Percentiles rank a stretch among this genome's conserved stretches.
phyloP scores from a whole-genome alignment of 768 basidiomycete species.

The Boletus reticuloceps region DNA sequence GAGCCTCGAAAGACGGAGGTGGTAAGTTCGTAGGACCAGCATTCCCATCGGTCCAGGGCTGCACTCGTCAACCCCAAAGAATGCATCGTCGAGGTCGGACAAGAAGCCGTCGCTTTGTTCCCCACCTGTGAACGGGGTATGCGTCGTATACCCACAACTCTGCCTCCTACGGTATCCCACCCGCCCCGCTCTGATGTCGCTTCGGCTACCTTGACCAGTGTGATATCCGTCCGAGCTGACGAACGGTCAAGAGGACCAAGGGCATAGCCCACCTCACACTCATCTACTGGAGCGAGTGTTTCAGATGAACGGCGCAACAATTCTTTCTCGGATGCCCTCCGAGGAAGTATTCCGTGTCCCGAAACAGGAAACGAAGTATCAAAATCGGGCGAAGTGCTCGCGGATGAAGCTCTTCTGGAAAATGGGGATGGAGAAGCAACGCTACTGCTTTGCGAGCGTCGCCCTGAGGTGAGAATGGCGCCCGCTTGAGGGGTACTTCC shows the following conservation, averaged over 20 bases:
- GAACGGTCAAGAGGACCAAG: conserved; percentile 37
- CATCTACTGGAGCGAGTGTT: conserved; percentile 39
- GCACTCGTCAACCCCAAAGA: conserved; percentile 53
- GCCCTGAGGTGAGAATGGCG: conserved; percentile 45
- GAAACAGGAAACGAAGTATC: conserved; percentile 73
- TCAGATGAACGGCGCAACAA: conserved; percentile 47
- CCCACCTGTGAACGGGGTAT: conserved; percentile 46
- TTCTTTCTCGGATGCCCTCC: conserved; percentile 72
- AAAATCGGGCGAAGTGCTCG: conserved; percentile 31
- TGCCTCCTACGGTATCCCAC: conserved; percentile 65
- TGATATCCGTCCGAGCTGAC: conserved; percentile 45
- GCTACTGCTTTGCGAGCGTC: conserved; percentile 66
- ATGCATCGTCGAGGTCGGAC: conserved; percentile 11
- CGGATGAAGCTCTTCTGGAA: conserved; percentile 46
- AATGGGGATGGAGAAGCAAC: conserved; percentile 45
- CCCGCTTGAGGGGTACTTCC: conserved; percentile 44
- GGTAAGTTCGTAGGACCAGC: conserved; percentile 73
- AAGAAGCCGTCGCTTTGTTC: conserved; percentile 22
- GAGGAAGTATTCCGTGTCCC: conserved; percentile 73
- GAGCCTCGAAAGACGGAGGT: conserved; percentile 48
- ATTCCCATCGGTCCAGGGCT: conserved; percentile 78
- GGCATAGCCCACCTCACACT: conserved; percentile 25
- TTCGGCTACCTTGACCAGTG: conserved; percentile 52
- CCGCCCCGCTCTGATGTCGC: conserved; percentile 70
- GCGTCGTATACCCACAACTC: conserved; percentile 68